phyloP scores from a whole-genome alignment of 1,284 basidiomycete species.

The Neotropicomus parvogracilis region DNA sequence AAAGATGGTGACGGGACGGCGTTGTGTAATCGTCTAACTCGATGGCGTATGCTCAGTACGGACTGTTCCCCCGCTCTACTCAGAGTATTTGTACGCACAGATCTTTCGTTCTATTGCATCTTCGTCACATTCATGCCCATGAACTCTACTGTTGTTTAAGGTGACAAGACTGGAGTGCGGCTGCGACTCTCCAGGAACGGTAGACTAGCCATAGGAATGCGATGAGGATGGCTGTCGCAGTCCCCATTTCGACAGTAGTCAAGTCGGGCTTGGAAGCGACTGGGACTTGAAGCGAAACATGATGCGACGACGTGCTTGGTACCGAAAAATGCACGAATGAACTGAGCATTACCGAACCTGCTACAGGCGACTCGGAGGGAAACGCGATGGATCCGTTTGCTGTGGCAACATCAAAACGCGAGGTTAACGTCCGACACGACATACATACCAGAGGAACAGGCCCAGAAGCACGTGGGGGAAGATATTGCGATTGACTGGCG shows the following conservation, averaged over 20 bases:
- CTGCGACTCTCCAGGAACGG: conserved; percentile 22
- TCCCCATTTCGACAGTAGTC: conserved; percentile 28
- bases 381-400: conserved; percentile 4
- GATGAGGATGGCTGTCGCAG: conserved; percentile 18
- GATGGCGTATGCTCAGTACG: conserved; percentile 8
- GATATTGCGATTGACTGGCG: conserved; percentile 17
- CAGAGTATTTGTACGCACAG: conserved; percentile 33
- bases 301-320: conserved; percentile 9
- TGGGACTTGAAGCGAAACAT: conserved; percentile 18
- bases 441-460: conserved; percentile 26
- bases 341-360: conserved; percentile 24
- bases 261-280: conserved; percentile 25
- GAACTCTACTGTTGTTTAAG: conserved; percentile 26
- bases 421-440: neutral
- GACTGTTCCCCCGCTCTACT: conserved; percentile 8
- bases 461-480: conserved; percentile 32
- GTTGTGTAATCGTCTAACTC: conserved; percentile 72
- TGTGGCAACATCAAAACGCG: conserved; percentile 9
- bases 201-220: conserved; percentile 30
- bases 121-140: conserved; percentile 12
- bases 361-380: conserved; percentile 17
- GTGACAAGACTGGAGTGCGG: conserved; percentile 16
- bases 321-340: conserved; percentile 19
- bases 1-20: conserved; percentile 67
- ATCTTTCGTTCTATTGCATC: conserved; percentile 28